Evolutionary conservation across 495 filamentous ascomycete species (phyloP).

Genomic region (Annulohypoxylon nitens): DNA sequence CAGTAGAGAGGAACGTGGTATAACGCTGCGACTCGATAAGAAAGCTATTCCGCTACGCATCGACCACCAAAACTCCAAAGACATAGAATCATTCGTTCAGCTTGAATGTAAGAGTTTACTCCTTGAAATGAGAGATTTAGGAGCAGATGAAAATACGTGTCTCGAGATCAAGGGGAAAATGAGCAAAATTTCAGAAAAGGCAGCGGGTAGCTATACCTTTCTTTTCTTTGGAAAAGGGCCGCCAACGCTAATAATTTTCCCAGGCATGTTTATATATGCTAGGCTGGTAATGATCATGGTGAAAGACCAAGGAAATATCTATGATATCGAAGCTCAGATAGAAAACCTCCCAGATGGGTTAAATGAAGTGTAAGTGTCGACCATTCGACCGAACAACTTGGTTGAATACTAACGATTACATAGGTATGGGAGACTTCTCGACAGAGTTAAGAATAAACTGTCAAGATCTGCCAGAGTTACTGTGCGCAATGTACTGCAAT

Average conservation of each 20-base stretch:
- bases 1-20: conserved; percentile 32
- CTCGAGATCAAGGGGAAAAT: conserved; percentile 7
- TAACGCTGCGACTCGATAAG: neutral
- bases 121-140: conserved; percentile 11
- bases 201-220: conserved; percentile 13
- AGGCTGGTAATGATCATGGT: conserved; percentile 30
- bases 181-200: conserved; percentile 14
- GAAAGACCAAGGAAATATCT: conserved; percentile 17
- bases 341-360: conserved; percentile 33
- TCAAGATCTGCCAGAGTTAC: neutral
- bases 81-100: conserved; percentile 28
- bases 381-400: neutral
- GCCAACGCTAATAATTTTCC: conserved; percentile 7
- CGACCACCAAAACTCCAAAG: conserved; percentile 19
- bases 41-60: conserved; percentile 22
- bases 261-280: conserved; percentile 40
- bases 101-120: conserved; percentile 22
- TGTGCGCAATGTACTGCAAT: conserved; percentile 31
- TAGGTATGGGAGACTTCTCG: conserved; percentile 35
- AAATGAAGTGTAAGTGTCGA: conserved; percentile 27
- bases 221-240: neutral
- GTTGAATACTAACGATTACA: neutral
- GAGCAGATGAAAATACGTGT: conserved; percentile 21
- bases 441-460: conserved; percentile 15
- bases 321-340: conserved; percentile 28